Base-by-base conservation (phyloP, 1,284 basidiomycete genomes). In the Boletus albobrunnescens region DNA sequence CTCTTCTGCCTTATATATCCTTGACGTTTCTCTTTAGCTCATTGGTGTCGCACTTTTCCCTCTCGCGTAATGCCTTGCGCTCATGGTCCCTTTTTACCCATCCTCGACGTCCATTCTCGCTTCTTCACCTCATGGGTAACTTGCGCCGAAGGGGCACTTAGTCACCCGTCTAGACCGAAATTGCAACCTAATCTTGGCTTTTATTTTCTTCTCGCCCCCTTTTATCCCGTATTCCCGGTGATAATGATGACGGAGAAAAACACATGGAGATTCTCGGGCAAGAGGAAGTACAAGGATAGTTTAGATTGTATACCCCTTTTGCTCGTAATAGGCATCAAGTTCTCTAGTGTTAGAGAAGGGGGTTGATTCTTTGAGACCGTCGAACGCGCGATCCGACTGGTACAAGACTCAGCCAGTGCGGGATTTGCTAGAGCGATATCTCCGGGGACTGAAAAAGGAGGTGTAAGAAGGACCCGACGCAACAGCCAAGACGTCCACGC, bases 1-100 rank as follows among this genome's bases (percentile, higher is more conserved):
- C 48, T 20, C 33, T 52, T 63, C 46, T 67, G 61, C 61, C 60
- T 59, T 66, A 69, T 69, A 69, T 66, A 66, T 69, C 67, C 67
- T 61, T 67, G 55, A 60, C 58, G 57, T 62, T 61, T 58, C 49
- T 50, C 47, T 19, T 35, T 37, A 47, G 47, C 44, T 57, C 51
- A 37, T 47, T 56, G 61, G 63, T 56, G 60, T 50, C 52, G 36
- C 44, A 35, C 12, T 36, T 30, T 9, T 8, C 28, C 13, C 33
- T 46, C 53, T 50, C 54, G 49, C 59, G 52, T 66, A 56, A 59
- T 50, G 47, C 47, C 42, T 51, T 42, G 53, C 49, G 57, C 50
- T 45, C 56, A 56, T 62, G 63, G 52, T 52, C 30, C 10, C n/a
- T 56, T 47, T 50, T 58, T 53, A 61, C 58, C 53, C 58, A 33